Evolutionary conservation across 192 early-diverging fungal genomes (phyloP), one percentile per base, ranked within the genome.

Genomic region (Phlyctochytrium planicorne): DNA sequence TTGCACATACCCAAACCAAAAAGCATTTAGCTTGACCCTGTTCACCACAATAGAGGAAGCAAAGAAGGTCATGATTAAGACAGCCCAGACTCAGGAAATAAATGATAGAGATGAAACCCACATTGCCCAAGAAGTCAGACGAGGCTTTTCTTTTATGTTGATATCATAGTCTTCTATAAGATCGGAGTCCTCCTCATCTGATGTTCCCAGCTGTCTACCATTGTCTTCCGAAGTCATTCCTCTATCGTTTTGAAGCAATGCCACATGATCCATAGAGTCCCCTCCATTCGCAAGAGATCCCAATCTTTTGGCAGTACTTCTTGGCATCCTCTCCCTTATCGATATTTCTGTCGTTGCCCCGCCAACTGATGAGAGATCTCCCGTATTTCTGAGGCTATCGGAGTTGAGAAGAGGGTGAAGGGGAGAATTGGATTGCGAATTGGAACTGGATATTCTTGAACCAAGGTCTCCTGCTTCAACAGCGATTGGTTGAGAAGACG

Each of bases 1-100:
- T 52, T 16, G 53, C 29, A 53, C 23, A 17, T 34, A 66, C 30
- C 53, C 66, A 52, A 68, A 71, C 76, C 76, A 78, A 40, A 78
- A 74, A 29, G 76, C 72, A 40, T 74, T 74, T 2, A 74, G 52
- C 25, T 52, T 10, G 3, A 78, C 36, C 67, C 57, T 62, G n/a
- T 61, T 25, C 16, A 47, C 20, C 6, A n/a, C n/a, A n/a, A n/a
- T n/a, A n/a, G n/a, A n/a, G n/a, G n/a, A n/a, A n/a, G n/a, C n/a
- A n/a, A n/a, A n/a, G n/a, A n/a, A n/a, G n/a, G n/a, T n/a, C n/a
- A n/a, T n/a, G n/a, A n/a, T n/a, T n/a, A n/a, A n/a, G n/a, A n/a
- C n/a, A n/a, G n/a, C n/a, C n/a, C n/a, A n/a, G n/a, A n/a, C n/a
- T n/a, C n/a, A n/a, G n/a, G n/a, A n/a, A n/a, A n/a, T n/a, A n/a